Conservation (phyloP, 129 eudicot species). For the Logfia minima region DNA sequence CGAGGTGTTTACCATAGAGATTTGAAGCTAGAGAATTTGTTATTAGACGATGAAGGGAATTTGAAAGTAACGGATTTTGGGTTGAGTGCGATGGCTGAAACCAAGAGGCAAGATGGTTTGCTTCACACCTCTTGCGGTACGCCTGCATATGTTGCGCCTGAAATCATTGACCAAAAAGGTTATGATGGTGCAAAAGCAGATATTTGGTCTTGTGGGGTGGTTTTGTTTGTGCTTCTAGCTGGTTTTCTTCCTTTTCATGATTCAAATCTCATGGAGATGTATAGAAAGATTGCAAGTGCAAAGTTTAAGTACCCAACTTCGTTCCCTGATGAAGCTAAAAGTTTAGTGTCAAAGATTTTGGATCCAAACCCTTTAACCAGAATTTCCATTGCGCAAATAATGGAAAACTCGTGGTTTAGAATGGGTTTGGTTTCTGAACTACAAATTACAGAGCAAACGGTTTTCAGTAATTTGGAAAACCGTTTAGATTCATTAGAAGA, state of each 20-base stretch:
- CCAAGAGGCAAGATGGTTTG: constrained; percentile 28
- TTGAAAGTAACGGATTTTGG: constrained; percentile 28
- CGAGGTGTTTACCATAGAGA: constrained; percentile 27
- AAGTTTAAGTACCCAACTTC: constrained; percentile 14
- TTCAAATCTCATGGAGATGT: constrained; percentile 23
- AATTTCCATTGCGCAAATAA: neutral
- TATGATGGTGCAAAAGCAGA: constrained; percentile 29
- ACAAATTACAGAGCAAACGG: neutral
- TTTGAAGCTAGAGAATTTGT: constrained; percentile 23
- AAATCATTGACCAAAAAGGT: constrained; percentile 5
- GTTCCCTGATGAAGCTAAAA: constrained; percentile 21
- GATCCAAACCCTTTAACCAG: constrained; percentile 24
- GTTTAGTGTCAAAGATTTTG: constrained; percentile 21
- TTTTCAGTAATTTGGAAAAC: neutral
- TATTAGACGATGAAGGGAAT: constrained; percentile 25
- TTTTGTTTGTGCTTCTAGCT: constrained; percentile 25
- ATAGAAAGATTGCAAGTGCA: constrained; percentile 19
- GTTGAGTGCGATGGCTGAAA: constrained; percentile 28
- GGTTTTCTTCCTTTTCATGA: constrained; percentile 29
- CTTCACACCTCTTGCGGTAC: constrained; percentile 24
- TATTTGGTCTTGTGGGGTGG: constrained; percentile 32
- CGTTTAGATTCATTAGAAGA: neutral
- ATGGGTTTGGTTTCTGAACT: constrained; percentile 1
- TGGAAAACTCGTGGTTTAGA: constrained; percentile 18
- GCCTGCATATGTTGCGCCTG: constrained; percentile 25